Evolutionary conservation across 1,139 yeast genomes (phyloP).

Genomic region (Candida glucosophila): DNA sequence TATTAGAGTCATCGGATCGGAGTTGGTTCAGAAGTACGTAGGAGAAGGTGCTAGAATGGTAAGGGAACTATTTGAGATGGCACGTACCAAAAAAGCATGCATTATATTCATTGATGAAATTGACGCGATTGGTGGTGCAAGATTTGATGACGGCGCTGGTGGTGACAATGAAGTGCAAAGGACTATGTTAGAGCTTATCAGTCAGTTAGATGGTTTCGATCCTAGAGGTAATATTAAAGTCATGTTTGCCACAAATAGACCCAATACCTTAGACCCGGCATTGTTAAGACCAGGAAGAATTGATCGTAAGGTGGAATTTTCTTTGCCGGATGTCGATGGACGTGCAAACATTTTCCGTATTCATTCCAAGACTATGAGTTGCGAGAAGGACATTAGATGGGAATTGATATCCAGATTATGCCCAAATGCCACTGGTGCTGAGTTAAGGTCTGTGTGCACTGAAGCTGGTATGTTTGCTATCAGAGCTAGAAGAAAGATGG

Average conservation of each 20-base stretch:
- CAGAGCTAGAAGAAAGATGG: slow-evolving; percentile 95
- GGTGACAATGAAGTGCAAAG: slow-evolving; percentile 99
- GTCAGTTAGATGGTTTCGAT: slow-evolving; percentile 96
- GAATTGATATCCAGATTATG: slow-evolving; percentile 93
- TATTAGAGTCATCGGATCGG: slow-evolving; percentile 95
- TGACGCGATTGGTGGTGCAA: slow-evolving; percentile 98
- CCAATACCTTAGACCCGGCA: slow-evolving; percentile 97
- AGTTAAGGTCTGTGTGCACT: slow-evolving; percentile 89
- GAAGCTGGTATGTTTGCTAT: slow-evolving; percentile 99
- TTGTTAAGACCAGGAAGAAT: slow-evolving; percentile 95
- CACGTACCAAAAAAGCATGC: slow-evolving; percentile 95
- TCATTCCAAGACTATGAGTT: slow-evolving; percentile 95
- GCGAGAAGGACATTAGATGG: slow-evolving; percentile 96
- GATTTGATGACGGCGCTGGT: slow-evolving; percentile 99
- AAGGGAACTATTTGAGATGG: slow-evolving; percentile 96
- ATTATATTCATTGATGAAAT: slow-evolving; percentile 94
- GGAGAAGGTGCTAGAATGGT: slow-evolving; percentile 99
- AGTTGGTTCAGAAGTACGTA: slow-evolving; percentile 93
- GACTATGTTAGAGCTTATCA: slow-evolving; percentile 95
- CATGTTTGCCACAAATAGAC: slow-evolving; percentile 98
- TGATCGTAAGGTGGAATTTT: slow-evolving; percentile 95
- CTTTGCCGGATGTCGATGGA: slow-evolving; percentile 93
- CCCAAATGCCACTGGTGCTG: slow-evolving; percentile 98
- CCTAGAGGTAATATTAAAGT: slow-evolving; percentile 98
- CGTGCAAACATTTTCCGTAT: slow-evolving; percentile 95